phyloP scores from a whole-genome alignment of 352 stramenopile genomes.

The Pilasporangium apinafurcum region DNA sequence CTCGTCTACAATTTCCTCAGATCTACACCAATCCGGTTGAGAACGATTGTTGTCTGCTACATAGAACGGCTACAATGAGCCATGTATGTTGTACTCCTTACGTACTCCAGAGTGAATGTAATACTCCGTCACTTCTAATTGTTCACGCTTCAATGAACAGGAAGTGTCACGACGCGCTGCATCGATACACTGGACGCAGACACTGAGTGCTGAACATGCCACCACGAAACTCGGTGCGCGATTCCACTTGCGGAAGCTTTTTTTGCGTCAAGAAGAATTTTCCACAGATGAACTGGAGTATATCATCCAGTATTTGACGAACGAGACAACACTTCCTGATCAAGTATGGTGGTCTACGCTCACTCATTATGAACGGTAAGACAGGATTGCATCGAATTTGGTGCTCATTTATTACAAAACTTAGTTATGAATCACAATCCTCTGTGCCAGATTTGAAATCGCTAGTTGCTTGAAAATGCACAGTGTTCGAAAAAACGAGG shows the following conservation, averaged over 20 bases:
- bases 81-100: no score
- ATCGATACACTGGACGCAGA: slow-evolving; percentile 6
- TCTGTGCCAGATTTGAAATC: slow-evolving; percentile 29
- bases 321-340: slow-evolving; percentile 29
- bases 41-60: no score
- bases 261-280: slow-evolving; percentile 29
- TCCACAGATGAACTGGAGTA: slow-evolving; percentile 34
- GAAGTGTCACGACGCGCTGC: no score
- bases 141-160: no score
- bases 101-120: no score
- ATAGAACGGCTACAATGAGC: no score
- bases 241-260: slow-evolving; percentile 36
- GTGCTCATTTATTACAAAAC: neutral
- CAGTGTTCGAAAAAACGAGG: slow-evolving; percentile 23
- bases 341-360: slow-evolving; percentile 33
- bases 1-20: no score
- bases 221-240: slow-evolving; percentile 34
- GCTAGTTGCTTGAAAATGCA: slow-evolving; percentile 29
- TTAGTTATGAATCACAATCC: neutral
- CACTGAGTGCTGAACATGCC: slow-evolving; percentile 2
- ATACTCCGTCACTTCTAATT: no score
- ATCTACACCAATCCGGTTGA: no score
- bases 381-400: neutral
- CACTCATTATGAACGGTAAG: slow-evolving; percentile 23
- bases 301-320: slow-evolving; percentile 31